Percentiles rank a stretch among this genome's conserved stretches.
Conservation (phyloP, 2,329 filamentous ascomycete species). For the Penicillium sp. region DNA sequence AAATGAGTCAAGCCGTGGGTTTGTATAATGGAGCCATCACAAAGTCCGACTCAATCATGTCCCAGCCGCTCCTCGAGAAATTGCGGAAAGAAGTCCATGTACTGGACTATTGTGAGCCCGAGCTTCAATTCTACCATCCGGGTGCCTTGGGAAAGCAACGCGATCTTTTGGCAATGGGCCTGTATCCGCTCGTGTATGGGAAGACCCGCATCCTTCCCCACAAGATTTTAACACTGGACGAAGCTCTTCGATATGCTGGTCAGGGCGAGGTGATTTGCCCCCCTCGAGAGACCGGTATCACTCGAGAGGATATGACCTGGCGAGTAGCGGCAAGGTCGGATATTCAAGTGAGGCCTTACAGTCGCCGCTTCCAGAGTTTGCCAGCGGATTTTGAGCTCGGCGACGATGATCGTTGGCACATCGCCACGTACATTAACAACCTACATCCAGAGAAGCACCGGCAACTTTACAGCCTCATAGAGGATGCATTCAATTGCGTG, state of each 20-base stretch:
- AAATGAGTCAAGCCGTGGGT: conserved; percentile 37
- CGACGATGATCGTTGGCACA: conserved; percentile 22
- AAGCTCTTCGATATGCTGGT: conserved; percentile 20
- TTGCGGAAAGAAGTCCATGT: conserved; percentile 42
- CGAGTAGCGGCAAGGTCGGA: conserved; percentile 24
- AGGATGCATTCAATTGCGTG: conserved; percentile 29
- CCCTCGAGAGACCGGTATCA: conserved; percentile 26
- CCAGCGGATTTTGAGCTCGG: conserved; percentile 36
- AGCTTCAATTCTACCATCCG: conserved; percentile 57
- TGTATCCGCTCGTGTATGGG: conserved; percentile 51
- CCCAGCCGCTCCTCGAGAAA: conserved; percentile 32
- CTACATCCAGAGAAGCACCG: conserved; percentile 35
- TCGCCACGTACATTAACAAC: conserved; percentile 44
- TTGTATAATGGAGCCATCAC: conserved; percentile 46
- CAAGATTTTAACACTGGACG: conserved; percentile 21
- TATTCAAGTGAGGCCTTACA: conserved; percentile 25
- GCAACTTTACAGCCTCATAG: conserved; percentile 35
- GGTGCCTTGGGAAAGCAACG: conserved; percentile 50
- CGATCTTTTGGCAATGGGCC: conserved; percentile 58
- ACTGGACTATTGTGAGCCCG: conserved; percentile 47
- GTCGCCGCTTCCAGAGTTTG: conserved; percentile 42
- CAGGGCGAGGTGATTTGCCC: conserved; percentile 20
- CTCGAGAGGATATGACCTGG: conserved; percentile 28
- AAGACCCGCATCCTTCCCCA: conserved; percentile 25
- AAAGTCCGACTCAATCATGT: conserved; percentile 50